These are phyloP conservation scores for Piloderma croceum DNA, from an alignment of 768 basidiomycete genomes.

Conservation along the genomic window DNA sequence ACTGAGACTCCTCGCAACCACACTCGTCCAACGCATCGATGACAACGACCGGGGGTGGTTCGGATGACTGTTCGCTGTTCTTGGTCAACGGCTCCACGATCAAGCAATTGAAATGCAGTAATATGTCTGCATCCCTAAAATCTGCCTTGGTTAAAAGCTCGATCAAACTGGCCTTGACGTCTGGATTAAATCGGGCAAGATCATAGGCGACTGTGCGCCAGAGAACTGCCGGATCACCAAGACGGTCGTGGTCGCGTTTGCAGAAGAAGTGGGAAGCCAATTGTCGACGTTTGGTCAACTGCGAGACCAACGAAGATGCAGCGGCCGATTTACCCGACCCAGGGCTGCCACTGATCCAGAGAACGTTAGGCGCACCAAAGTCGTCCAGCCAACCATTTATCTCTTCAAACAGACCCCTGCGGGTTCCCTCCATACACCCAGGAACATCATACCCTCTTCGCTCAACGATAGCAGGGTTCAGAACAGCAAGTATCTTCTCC, in stretches of 20 bases:
- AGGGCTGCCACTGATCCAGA: too few relatives aligned
- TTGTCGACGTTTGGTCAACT: neutral
- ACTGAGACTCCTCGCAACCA: slow-evolving; percentile 15
- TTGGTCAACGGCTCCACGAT: slow-evolving; percentile 18
- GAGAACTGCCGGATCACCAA: neutral
- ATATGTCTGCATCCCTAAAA: slow-evolving; percentile 9
- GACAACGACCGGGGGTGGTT: slow-evolving; percentile 20
- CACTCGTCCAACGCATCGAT: slow-evolving; percentile 30
- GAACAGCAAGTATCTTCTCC: too few relatives aligned
- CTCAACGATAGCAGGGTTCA: too few relatives aligned
- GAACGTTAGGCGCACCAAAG: slow-evolving; percentile 3
- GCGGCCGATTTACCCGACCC: too few relatives aligned
- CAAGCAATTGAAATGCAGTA: slow-evolving; percentile 12
- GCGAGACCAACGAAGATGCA: slow-evolving; percentile 1
- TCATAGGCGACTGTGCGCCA: slow-evolving; percentile 2
- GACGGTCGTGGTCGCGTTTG: slow-evolving; percentile 7
- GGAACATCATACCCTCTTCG: too few relatives aligned
- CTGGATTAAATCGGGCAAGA: neutral
- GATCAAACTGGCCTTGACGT: slow-evolving; percentile 7
- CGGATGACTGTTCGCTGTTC: slow-evolving; percentile 3
- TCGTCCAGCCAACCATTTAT: slow-evolving; percentile 19
- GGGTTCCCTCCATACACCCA: too few relatives aligned
- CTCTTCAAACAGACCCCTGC: too few relatives aligned
- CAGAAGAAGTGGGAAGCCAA: slow-evolving; percentile 7
- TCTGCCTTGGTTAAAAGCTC: slow-evolving; percentile 12